A percentile compares a stretch with the other conserved stretches of the same genome.
Evolutionary conservation across 83 land plant genomes (phyloP).

Genomic region (Thuja plicata): DNA sequence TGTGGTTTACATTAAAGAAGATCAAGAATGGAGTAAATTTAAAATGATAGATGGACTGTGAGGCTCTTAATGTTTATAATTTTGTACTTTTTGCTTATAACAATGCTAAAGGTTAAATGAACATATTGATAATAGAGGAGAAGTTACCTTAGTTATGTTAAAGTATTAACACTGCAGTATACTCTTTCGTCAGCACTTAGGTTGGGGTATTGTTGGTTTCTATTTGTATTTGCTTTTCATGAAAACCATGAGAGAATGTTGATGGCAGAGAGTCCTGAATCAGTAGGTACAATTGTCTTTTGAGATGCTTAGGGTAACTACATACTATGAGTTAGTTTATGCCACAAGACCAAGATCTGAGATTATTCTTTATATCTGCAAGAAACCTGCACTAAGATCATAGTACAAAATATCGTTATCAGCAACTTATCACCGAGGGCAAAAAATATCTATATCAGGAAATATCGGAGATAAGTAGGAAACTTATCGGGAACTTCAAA

Average conservation of each 20-base stretch:
- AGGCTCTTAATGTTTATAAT: background rate
- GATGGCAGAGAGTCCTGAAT: background rate
- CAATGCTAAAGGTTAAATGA: too few species aligned
- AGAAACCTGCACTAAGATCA: background rate
- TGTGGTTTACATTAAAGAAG: background rate
- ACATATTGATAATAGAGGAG: too few species aligned
- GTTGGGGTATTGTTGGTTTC: too few species aligned
- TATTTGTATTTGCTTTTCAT: background rate
- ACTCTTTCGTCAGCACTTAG: too few species aligned
- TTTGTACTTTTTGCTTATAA: too few species aligned
- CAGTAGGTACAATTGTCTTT: background rate
- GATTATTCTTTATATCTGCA: background rate
- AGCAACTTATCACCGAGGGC: too few species aligned
- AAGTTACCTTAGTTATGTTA: too few species aligned
- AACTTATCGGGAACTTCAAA: too few species aligned
- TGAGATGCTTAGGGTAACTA: background rate
- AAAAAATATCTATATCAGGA: too few species aligned
- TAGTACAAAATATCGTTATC: too few species aligned
- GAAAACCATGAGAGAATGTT: background rate
- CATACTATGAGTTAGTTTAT: background rate
- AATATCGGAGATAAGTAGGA: too few species aligned
- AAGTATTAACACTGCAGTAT: too few species aligned
- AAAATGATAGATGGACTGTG: background rate
- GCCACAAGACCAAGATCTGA: background rate
- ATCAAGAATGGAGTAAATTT: background rate